A percentile compares a stretch with the other conserved stretches of the same genome.
These are phyloP conservation scores for Marvania coccoides DNA, from an alignment of 139 green algal genomes.

Conservation along the genomic window DNA sequence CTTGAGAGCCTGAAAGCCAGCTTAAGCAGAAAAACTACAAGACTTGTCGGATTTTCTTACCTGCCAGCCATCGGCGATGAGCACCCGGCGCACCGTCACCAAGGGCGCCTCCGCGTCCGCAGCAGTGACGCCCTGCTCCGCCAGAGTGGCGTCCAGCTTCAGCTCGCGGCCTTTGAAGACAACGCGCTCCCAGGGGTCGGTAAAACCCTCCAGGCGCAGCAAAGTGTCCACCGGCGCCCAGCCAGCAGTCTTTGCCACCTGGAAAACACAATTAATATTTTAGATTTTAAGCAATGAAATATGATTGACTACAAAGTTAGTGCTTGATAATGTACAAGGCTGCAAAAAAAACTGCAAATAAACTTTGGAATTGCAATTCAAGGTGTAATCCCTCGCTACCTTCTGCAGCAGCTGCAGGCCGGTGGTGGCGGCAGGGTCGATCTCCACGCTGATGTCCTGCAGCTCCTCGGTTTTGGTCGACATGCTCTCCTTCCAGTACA, in stretches of 20 bases:
- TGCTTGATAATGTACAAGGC: too few species aligned
- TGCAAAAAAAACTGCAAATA: too few species aligned
- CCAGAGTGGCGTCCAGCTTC: not conserved
- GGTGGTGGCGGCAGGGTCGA: slow-evolving; percentile 17
- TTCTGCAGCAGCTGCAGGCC: slow-evolving; percentile 12
- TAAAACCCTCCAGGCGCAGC: slow-evolving; percentile 39
- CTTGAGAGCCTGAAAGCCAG: not conserved
- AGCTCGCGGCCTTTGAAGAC: slow-evolving; percentile 31
- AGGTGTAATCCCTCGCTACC: too few species aligned
- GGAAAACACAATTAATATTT: too few species aligned
- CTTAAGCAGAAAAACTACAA: not conserved
- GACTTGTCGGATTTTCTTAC: not conserved
- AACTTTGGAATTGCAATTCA: too few species aligned
- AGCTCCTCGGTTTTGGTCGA: slow-evolving; percentile 39
- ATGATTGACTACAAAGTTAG: too few species aligned
- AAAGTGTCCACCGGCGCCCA: slow-evolving; percentile 20
- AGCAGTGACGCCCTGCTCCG: slow-evolving; percentile 16
- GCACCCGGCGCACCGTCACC: slow-evolving; percentile 20
- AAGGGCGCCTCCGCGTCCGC: slow-evolving; percentile 4
- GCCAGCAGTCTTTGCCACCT: slow-evolving; percentile 7
- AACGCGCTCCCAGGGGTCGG: slow-evolving; percentile 33
- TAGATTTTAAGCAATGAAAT: too few species aligned
- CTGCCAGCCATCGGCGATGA: slow-evolving; percentile 38
- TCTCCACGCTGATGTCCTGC: slow-evolving; percentile 15
- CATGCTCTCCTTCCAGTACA: slow-evolving; percentile 85